These are phyloP conservation scores for Nelumbo lutea DNA, from an alignment of 164 flowering plant genomes.

Conservation along the genomic window DNA sequence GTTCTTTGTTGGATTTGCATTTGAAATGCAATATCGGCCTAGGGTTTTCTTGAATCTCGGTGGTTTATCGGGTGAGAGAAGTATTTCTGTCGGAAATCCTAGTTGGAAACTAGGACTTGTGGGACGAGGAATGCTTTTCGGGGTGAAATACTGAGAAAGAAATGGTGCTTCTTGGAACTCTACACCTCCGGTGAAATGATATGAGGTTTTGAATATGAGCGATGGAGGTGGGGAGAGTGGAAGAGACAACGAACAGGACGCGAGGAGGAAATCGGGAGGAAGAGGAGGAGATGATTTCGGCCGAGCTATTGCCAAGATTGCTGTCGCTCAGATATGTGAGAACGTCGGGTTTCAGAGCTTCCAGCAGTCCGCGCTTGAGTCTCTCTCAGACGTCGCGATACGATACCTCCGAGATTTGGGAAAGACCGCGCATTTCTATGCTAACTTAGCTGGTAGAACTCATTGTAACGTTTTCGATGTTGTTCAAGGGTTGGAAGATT, in stretches of 20 bases:
- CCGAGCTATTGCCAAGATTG: slow-evolving; percentile 54
- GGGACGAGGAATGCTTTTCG: neutral
- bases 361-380: slow-evolving; percentile 67
- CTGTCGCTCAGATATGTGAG: slow-evolving; percentile 77
- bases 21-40: slow-evolving; percentile 12
- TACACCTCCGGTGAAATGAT: slow-evolving; percentile 23
- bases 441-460: slow-evolving; percentile 58
- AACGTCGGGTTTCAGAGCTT: slow-evolving; percentile 64
- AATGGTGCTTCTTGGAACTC: slow-evolving; percentile 8
- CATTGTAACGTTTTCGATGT: slow-evolving; percentile 67
- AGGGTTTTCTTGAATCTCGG: slow-evolving; percentile 5
- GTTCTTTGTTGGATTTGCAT: neutral
- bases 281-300: slow-evolving; percentile 42
- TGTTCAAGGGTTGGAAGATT: slow-evolving; percentile 68
- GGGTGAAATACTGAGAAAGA: neutral
- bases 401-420: slow-evolving; percentile 56
- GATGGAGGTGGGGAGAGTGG: slow-evolving; percentile 48
- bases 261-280: slow-evolving; percentile 17
- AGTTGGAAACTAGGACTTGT: neutral
- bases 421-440: slow-evolving; percentile 39
- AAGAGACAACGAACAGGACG: slow-evolving; percentile 15
- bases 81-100: neutral
- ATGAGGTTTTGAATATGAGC: slow-evolving; percentile 46
- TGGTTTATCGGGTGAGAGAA: neutral
- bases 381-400: slow-evolving; percentile 49